Evolutionary conservation across 495 filamentous ascomycete genomes (phyloP), one percentile per base, ranked within the genome.

Genomic region (Margaritispora aquatica): DNA sequence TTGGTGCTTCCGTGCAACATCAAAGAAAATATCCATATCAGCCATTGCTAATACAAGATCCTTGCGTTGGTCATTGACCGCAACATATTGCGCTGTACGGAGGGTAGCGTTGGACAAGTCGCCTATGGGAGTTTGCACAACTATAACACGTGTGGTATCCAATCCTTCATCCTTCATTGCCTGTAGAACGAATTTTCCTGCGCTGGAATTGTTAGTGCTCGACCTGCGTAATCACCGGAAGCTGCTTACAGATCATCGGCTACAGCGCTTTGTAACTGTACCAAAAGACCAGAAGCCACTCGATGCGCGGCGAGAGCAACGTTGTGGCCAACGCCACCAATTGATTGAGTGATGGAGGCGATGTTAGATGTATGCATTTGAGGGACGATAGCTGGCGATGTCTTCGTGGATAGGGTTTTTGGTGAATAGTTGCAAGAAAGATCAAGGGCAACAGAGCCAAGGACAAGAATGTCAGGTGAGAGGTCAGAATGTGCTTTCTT

Each of bases 281-380:
- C 77, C 0, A 66, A 61, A 54, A 71, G 71, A 1, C 63, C 58
- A 24, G 68, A 73, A 53, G 75, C 77, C 23, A 72, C 68, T 26
- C 70, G 73, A 66, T 88, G 86, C 5, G 88, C 81, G 3, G 93
- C 91, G 49, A 87, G 78, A 1, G 94, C 90, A 27, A 97, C 86
- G 66, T 98, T 98, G 68, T 88, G 84, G n/a, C 87, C 94, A 1
- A 97, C 94, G n/a, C 94, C 94, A 9, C 94, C 94, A 23, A 97
- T 77, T 7, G 87, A 87, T 67, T 96, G 90, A 20, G 67, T 80
- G 59, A 96, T 95, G 17, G 75, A 67, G 44, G 90, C 83, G 44
- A 88, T 88, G 69, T 97, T 98, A 8, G 94, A 98, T 1, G 93
- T 97, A 54, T 92, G 80, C 1, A 82, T 73, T 21, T 78, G 70